Percentiles rank a stretch among this genome's conserved stretches.
Evolutionary conservation across 2,329 filamentous ascomycete genomes (phyloP).

Genomic region (Drechslerella dactyloides): DNA sequence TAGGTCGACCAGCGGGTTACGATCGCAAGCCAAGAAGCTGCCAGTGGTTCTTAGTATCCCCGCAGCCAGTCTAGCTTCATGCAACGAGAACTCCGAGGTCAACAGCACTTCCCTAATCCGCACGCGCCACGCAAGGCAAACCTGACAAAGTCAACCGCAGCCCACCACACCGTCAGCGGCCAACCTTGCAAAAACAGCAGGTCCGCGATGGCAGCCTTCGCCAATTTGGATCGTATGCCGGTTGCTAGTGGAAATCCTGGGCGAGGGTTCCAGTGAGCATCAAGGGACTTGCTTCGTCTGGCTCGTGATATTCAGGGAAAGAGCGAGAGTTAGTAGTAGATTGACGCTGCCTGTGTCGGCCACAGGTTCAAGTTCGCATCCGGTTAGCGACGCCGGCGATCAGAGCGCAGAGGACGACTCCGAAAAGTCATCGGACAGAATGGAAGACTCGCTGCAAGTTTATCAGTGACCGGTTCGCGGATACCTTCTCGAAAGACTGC

Average conservation of each 20-base stretch:
- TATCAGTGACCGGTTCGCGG: conserved; percentile 15
- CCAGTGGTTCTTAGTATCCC: background rate
- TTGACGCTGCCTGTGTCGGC: conserved; percentile 8
- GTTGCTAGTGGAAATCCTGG: conserved; percentile 39
- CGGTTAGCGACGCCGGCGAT: conserved; percentile 26
- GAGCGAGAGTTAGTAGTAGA: conserved; percentile 23
- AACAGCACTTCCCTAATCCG: conserved; percentile 50
- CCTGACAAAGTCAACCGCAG: conserved; percentile 24
- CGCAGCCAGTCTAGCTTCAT: conserved; percentile 3
- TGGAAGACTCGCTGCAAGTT: conserved; percentile 7
- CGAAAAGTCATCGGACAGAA: conserved; percentile 17
- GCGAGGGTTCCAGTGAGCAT: conserved; percentile 20
- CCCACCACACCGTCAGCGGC: conserved; percentile 21
- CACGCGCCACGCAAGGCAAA: conserved; percentile 40
- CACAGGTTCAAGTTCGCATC: conserved; percentile 10
- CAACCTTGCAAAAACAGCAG: conserved; percentile 43
- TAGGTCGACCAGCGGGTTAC: background rate
- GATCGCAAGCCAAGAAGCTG: background rate
- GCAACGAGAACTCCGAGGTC: conserved; percentile 16
- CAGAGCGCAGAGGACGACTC: conserved; percentile 29
- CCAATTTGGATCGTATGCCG: conserved; percentile 30
- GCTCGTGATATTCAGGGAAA: conserved; percentile 51
- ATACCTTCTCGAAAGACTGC: conserved; percentile 44
- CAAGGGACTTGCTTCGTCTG: conserved; percentile 43
- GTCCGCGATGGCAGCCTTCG: conserved; percentile 49